Evolutionary conservation across 2,329 filamentous ascomycete genomes (phyloP), one percentile per base, ranked within the genome.

Genomic region (Myriosclerotinia curreyana): DNA sequence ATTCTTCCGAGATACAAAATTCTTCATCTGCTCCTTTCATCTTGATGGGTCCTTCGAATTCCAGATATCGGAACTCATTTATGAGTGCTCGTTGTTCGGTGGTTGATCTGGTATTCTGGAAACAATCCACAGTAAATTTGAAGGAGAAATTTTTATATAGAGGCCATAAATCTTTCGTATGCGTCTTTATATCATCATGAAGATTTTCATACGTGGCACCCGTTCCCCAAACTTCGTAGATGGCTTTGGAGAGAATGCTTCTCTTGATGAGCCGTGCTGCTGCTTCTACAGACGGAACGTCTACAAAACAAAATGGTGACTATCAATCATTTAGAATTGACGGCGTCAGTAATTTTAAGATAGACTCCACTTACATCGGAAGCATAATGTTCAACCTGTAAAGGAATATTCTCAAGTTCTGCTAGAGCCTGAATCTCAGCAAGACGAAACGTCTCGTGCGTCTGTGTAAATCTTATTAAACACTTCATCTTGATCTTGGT

Each of bases 161-260:
- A 0, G 79, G 70, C 92, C 92, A 96, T 65, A 86, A 79, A 62
- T 85, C 78, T 4, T 81, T 71, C 0, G 90, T 89, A 48, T 79
- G 79, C 9, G 73, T 73, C 67, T 80, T 82, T 64, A 96, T 81
- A 62, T 86, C 82, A 53, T 79, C 77, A 73, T 96, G 91, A 2
- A 97, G 81, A 52, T 83, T 79, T 3, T 85, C 78, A 71, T 96
- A 88, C 53, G 81, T 86, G 14, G 78, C 72, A 17, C 89, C 93
- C 44, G 80, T 79, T 22, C 90, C 94, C 94, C 95, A 98, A 67
- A 97, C 84, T 74, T 96, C 92, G 78, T 95, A 91, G 69, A 98
- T 90, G 53, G 85, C 87, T 77, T 92, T 90, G 31, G 86, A 86
- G 58, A 98, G 82, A 69, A 98, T 90, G 54, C 91, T 92, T 67